Evolutionary conservation across 345 rosid species (phyloP).

Genomic region (Linum trigynum): DNA sequence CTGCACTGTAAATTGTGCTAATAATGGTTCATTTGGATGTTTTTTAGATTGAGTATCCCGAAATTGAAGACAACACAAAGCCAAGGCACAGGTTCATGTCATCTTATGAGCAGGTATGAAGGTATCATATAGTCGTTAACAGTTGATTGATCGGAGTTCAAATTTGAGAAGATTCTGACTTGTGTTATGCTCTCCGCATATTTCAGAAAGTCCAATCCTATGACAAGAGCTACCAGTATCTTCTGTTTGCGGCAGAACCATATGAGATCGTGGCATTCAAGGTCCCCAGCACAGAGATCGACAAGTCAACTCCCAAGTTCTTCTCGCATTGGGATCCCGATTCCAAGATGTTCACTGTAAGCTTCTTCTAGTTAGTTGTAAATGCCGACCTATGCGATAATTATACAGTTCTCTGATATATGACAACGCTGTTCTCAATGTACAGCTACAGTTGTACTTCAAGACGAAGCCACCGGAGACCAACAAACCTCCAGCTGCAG

Average conservation of each 20-base stretch:
- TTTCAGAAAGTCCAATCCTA: conserved; percentile 68
- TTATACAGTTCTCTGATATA: not conserved
- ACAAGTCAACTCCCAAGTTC: conserved; percentile 93
- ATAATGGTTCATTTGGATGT: not conserved
- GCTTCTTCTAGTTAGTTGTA: conserved; percentile 11
- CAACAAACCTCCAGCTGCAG: conserved; percentile 45
- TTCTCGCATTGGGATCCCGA: conserved; percentile 99
- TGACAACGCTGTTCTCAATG: not conserved
- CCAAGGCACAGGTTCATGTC: conserved; percentile 97
- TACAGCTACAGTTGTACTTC: conserved; percentile 87
- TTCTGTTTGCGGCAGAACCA: conserved; percentile 92
- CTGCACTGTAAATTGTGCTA: not conserved
- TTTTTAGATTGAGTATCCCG: conserved; percentile 88
- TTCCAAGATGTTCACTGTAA: conserved; percentile 95
- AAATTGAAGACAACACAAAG: conserved; percentile 78
- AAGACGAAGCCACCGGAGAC: conserved; percentile 69
- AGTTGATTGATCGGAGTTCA: not conserved
- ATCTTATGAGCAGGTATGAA: conserved; percentile 75
- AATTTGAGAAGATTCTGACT: not conserved
- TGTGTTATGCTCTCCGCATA: not conserved
- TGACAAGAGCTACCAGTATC: conserved; percentile 89
- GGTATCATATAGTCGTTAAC: too few species aligned
- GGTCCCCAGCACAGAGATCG: conserved; percentile 99
- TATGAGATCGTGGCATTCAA: conserved; percentile 94
- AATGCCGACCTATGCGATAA: too few species aligned